Base-by-base conservation (phyloP, 495 filamentous ascomycete genomes). In the Staphylotrichum longicolle region DNA sequence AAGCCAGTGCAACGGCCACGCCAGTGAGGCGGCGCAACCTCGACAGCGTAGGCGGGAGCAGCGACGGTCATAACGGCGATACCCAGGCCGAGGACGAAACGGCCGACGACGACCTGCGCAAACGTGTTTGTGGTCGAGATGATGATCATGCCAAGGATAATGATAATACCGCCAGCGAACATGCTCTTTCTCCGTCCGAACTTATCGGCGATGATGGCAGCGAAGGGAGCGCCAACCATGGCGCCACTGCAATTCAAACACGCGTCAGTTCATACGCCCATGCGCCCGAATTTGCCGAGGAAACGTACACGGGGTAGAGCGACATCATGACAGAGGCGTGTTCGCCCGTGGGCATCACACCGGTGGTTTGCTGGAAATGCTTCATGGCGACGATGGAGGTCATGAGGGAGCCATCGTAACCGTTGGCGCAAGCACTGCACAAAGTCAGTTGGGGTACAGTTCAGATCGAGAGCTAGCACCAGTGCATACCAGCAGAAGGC, bases 81-180 rank as follows among this genome's bases (percentile, higher is more conserved):
- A 2, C 81, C 82, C 46, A 82, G 67, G 8, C 82, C 75, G 32
- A 83, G 75, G 37, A 85, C 63, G 66, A 83, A 85, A 39, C 78
- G 77, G 69, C 70, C 80, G 45, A 76, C 74, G 41, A 82, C 68
- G 57, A 79, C 77, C 72, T 81, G 78, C 1, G 76, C 44, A n/a
- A 74, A 63, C 2, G 66, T 61, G 39, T 37, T 57, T 27, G 77
- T 62, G 7, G 74, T 76, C 14, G 78, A 57, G 35, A 76, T 68
- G 54, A 81, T 72, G 41, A 77, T 70, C 66, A 77, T 83, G 47
- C 80, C 80, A 40, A 77, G 7, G 45, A 84, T 80, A 35, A 86
- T 83, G 40, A 86, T 62, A 8, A 78, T 4, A 53, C 74, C 79
- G 4, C 83, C 83, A 32, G 73, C 67, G 63, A 81, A 82, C 73